Base-by-base conservation (phyloP, 2,329 filamentous ascomycete genomes). In the Chaetomiaceae sp. region DNA sequence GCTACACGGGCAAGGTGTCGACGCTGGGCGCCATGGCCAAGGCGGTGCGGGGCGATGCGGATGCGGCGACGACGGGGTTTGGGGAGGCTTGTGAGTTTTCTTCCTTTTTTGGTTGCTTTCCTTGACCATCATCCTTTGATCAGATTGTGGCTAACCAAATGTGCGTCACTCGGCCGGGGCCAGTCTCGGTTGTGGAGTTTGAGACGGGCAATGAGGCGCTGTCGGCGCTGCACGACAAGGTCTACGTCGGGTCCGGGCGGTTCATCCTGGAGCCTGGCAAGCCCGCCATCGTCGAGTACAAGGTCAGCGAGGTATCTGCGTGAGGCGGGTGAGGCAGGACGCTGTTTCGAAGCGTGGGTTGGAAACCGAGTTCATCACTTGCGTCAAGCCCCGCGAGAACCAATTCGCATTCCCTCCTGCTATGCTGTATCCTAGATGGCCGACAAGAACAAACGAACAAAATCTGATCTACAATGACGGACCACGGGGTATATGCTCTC, bases 261-360 rank as follows among this genome's bases (percentile, higher is more conserved):
- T 72, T 72, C 48, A 53, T 70, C 10, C n/a, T 70, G n/a, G 63
- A 67, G 52, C 42, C 52, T 3, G 68, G 65, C 18, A 62, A 68
- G 58, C 58, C 63, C 11, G 47, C 61, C 6, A 54, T 64, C 17
- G 68, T 72, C 10, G 69, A 71, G 61, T 72, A 72, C 56, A 69
- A 68, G 57, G 66, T 72, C 46, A 70, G 67, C 49, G 64, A 71
- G 56, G 67, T 71, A 20, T 43, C 54, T 9, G 49, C 45, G 29
- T 58, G 27, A 27, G 15, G n/a, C 14, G 29, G 7, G 12, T 14
- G 2, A 2, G 9, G 14, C 15, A 36, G 17, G 20, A 24, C n/a
- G 9, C 12, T 32, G 29, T 3, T 2, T n/a, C 14, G 27, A 12
- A 11, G 27, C 11, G 12, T 32, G 6, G 12, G n/a, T n/a, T 6